Percentiles rank a stretch among this genome's conserved stretches.
These are phyloP conservation scores for Flammula alnicola DNA, from an alignment of 1,284 basidiomycete genomes.

Conservation along the genomic window DNA sequence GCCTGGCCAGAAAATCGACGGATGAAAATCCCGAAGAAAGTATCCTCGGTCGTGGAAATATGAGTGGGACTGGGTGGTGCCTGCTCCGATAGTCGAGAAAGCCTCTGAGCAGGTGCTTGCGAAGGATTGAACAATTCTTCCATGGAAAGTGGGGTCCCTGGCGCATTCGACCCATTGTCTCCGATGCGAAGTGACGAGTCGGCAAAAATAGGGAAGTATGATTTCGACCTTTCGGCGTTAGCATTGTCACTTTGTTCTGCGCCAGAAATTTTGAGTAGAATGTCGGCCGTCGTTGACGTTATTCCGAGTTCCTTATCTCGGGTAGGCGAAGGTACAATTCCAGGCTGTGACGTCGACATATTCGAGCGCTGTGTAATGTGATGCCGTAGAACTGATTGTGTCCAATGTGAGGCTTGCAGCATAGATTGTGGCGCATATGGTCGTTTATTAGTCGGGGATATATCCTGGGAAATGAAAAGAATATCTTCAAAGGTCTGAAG, in stretches of 20 bases:
- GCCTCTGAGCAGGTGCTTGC: slow-evolving; percentile 22
- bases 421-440: slow-evolving; percentile 70
- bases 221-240: slow-evolving; percentile 24
- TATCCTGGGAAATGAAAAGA: slow-evolving; percentile 71
- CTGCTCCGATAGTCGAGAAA: slow-evolving; percentile 18
- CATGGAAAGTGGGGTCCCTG: slow-evolving; percentile 38
- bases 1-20: slow-evolving; percentile 45
- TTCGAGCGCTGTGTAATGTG: slow-evolving; percentile 52
- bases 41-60: slow-evolving; percentile 49
- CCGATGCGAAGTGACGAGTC: slow-evolving; percentile 86
- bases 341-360: slow-evolving; percentile 24
- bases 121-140: slow-evolving; percentile 43
- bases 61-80: slow-evolving; percentile 16
- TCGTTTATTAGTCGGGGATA: slow-evolving; percentile 71
- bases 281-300: slow-evolving; percentile 51
- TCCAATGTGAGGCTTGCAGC: slow-evolving; percentile 82
- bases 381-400: slow-evolving; percentile 64
- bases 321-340: slow-evolving; percentile 38
- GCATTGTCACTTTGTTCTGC: slow-evolving; percentile 18
- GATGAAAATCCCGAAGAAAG: slow-evolving; percentile 69
- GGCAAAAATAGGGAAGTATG: slow-evolving; percentile 73
- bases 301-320: slow-evolving; percentile 68
- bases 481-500: slow-evolving; percentile 77
- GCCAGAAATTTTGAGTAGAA: slow-evolving; percentile 40
- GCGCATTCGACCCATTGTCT: slow-evolving; percentile 57